phyloP scores from a whole-genome alignment of 2,329 filamentous ascomycete species.

The Cephalotrichum gorgonifer region DNA sequence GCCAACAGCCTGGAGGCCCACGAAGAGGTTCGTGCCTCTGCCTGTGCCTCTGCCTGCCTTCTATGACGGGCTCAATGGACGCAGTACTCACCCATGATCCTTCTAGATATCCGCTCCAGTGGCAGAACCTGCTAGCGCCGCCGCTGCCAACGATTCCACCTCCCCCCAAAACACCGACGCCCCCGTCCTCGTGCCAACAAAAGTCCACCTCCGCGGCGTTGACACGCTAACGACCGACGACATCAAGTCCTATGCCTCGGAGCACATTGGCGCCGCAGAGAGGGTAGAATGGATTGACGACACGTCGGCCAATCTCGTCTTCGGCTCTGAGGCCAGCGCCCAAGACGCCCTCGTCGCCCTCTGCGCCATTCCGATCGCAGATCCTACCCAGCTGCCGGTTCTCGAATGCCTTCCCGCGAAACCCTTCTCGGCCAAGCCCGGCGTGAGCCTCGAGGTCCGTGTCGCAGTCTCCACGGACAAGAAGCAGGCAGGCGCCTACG shows the following conservation, averaged over 20 bases:
- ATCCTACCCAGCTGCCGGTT: constrained; percentile 43
- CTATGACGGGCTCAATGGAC: neutral
- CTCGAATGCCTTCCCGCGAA: constrained; percentile 63
- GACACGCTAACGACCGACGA: constrained; percentile 72
- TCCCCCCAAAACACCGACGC: neutral
- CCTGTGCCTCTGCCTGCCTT: no score
- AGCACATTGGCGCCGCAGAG: constrained; percentile 52
- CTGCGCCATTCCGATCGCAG: constrained; percentile 37
- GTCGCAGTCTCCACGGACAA: constrained; percentile 65
- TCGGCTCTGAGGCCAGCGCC: constrained; percentile 43
- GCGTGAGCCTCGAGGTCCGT: constrained; percentile 60
- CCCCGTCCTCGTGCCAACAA: constrained; percentile 26
- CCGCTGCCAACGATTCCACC: neutral
- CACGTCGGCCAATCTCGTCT: constrained; percentile 77
- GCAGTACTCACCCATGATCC: neutral
- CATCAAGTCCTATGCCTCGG: constrained; percentile 62
- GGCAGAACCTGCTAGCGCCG: neutral
- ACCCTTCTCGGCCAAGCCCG: constrained; percentile 54
- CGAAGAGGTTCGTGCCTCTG: constrained; percentile 1
- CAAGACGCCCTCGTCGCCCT: constrained; percentile 45
- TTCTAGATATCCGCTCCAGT: neutral
- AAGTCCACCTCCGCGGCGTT: constrained; percentile 77
- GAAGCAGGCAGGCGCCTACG: constrained; percentile 69
- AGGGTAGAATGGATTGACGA: constrained; percentile 94
- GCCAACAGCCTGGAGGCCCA: neutral